Evolutionary conservation across 2,329 filamentous ascomycete genomes (phyloP), one percentile per base, ranked within the genome.

Genomic region (Penicillium thymicola): DNA sequence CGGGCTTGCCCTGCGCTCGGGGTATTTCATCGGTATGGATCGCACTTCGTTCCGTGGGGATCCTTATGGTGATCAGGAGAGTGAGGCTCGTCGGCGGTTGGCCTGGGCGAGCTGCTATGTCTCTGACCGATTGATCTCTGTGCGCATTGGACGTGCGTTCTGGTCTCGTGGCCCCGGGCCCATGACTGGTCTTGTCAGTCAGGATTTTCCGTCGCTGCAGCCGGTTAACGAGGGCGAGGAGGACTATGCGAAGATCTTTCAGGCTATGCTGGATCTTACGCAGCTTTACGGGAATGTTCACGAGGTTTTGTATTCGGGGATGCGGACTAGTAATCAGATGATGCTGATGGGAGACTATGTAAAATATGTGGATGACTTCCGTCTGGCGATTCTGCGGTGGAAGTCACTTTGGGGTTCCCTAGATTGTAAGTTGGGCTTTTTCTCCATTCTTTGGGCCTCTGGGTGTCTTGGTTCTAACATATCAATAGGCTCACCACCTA

Each of bases 271-370:
- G 7, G 88, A 90, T 64, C 75, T 90, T 25, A 90, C 87, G 0
- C 84, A 89, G 62, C 77, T 90, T 2, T 89, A 89, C 67, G 86
- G 85, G 21, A 90, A 89, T 63, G 86, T 89, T 0, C 87, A 90
- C 55, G 87, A 90, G 65, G 85, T 89, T 0, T 73, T 90, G 1
- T 90, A 90, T 69, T 88, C 87, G 0, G 88, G 87, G 7, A 86
- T 86, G 50, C 84, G 85, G 18, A 85, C 86, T 41, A 86, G 85
- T 54, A 86, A 87, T 67, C 84, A 89, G 55, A 82, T 87, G 59
- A 88, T 89, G 73, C 76, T 88, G 28, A 85, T 85, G 65, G 87
- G 87, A 1, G 85, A 88, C 62, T 89, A 89, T 66, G 87, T 89
- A 59, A 86, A 89, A 67, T 89, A 89, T 61, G 86, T 90, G 59